Base-by-base conservation (phyloP, 306 rosid species). In the Urtica urens region DNA sequence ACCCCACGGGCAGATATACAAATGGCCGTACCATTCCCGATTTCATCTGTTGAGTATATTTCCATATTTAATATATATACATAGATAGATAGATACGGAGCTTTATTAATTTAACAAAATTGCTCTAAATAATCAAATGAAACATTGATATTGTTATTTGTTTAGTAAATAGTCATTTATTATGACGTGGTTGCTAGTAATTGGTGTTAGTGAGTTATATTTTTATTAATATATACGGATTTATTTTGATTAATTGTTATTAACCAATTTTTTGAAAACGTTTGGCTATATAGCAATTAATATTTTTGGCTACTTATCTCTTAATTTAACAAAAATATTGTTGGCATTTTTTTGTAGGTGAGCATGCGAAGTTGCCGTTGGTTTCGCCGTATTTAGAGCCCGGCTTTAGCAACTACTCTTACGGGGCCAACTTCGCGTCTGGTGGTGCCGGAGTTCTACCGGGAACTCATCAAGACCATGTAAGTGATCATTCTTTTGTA, bases 371-470 rank as follows among this genome's bases (percentile, higher is more conserved):
- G 31, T 38, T 82, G 54, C 76, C 78, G 5, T 28, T 67, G 13
- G 53, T 71, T 19, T 71, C 53, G 25, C 65, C 84, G 3, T 76
- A 70, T 49, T 63, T 80, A 9, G 61, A 73, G 45, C 81, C 76
- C 10, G 59, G 65, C 23, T 8, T 42, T 46, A 53, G 47, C 23
- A 19, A 4, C 1, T 76, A 58, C 23, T 29, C 35, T 1, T 21
- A 59, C 40, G 93, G 93, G 16, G 58, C 57, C 23, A 79, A 82
- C 71, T 76, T 82, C 60, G 87, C 93, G 34, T 82, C 87, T 18
- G 71, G 35, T 6, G 93, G 84, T 41, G 79, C 73, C 26, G 93
- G 93, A 34, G 77, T 79, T 60, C 63, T 82, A 3, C 52, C 38
- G 42, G 73, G 68, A 54, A 78, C 81, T 5, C 14, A 48, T 64